A percentile compares a stretch with the other conserved stretches of the same genome.
Conservation (phyloP, 805 yeast species). For the Komagataella kurtzmanii region DNA sequence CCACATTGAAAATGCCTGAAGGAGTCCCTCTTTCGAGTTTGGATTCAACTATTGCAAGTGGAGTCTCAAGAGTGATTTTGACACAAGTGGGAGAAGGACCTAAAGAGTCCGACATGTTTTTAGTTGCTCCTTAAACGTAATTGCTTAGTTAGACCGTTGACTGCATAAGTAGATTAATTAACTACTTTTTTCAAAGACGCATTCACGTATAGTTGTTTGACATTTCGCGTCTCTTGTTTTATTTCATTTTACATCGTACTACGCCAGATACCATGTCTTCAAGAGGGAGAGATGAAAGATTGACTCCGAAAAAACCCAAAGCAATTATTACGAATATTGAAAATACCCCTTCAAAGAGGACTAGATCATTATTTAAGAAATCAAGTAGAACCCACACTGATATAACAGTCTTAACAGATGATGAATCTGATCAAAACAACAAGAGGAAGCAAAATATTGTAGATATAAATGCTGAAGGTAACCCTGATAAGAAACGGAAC, state of each 20-base stretch:
- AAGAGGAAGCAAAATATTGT: not conserved
- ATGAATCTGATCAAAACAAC: not conserved
- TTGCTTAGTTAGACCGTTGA: conserved; percentile 30
- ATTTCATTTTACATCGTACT: no score
- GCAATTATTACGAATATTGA: not conserved
- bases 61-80: conserved; percentile 73
- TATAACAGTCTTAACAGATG: not conserved
- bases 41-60: conserved; percentile 41
- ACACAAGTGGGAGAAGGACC: conserved; percentile 90
- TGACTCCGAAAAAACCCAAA: not conserved
- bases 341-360: not conserved
- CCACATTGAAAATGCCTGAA: conserved; percentile 7
- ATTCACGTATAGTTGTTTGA: not conserved
- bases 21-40: conserved; percentile 11
- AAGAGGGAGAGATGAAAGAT: not conserved
- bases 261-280: not conserved
- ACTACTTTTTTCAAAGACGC: not conserved
- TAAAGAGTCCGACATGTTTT: conserved; percentile 36
- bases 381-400: not conserved
- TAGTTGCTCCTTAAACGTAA: conserved; percentile 46
- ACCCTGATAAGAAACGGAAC: not conserved
- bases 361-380: not conserved
- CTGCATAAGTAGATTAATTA: not conserved
- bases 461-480: not conserved
- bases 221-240: not conserved